Evolutionary conservation across 768 basidiomycete species (phyloP), one percentile per base, ranked within the genome.

Genomic region (Hygrocybe coccinea): DNA sequence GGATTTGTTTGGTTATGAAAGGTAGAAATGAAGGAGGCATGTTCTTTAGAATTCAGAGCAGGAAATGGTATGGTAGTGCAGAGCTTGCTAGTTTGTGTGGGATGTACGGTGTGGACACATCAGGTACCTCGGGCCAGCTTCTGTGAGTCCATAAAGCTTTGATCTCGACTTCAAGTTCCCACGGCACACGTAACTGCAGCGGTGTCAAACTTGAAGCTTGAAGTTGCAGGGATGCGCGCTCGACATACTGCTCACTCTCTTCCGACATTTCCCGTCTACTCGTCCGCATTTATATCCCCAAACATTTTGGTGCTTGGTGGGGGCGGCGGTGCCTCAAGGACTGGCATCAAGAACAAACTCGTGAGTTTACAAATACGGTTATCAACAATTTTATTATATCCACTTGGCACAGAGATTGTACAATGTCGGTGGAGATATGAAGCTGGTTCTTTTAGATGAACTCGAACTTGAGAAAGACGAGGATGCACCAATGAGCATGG

Each of bases 401-500:
- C 8, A 34, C 6, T 17, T 43, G 5, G 29, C 50, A 15, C 62
- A 93, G 91, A 79, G 84, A 62, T 70, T 93, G 21, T 92, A 89
- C 67, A 73, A 77, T 46, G 74, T 91, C 53, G 74, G 73, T 14
- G 67, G 77, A 14, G 74, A 81, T 39, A 77, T 80, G 56, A 69
- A 74, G 15, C 67, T 92, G 10, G 72, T 81, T 33, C 70, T 83
- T 1, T 66, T 85, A 22, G 69, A 81, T 61, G 92, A 97, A 67
- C 75, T 85, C 47, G 83, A 91, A 63, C 78, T 99, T 11, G 86
- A 82, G 53, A 79, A 69, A 29, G 87, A 84, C 35, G 95, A 95
- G 67, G 97, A 98, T 70, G 89, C 89, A 4, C 95, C 97, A n/a
- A 97, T 94, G 91, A 95, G 93, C 67, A 86, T 97, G 78, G 85